These are phyloP conservation scores for Tricholoma matsutake DNA, from an alignment of 768 basidiomycete genomes.

Conservation along the genomic window DNA sequence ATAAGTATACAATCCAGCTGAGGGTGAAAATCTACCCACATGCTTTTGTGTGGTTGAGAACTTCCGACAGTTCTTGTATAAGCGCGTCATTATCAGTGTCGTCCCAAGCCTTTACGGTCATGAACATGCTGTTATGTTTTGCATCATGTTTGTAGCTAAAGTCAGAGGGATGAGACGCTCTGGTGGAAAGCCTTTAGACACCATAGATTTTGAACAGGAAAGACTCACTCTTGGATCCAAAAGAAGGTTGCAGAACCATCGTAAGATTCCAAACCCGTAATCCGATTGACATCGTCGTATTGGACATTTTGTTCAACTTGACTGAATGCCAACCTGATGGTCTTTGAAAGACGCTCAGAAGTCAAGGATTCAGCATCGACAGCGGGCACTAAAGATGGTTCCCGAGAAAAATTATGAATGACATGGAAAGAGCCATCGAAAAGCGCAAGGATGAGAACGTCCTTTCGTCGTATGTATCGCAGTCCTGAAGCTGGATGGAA, in stretches of 20 bases:
- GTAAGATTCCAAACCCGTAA: constrained; percentile 58
- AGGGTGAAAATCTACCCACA: constrained; percentile 22
- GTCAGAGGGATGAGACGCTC: constrained; percentile 60
- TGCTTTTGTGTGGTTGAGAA: constrained; percentile 28
- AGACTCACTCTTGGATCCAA: constrained; percentile 74
- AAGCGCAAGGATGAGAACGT: constrained; percentile 56
- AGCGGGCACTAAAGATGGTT: constrained; percentile 40
- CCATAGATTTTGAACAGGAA: background rate
- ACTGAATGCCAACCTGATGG: constrained; percentile 48
- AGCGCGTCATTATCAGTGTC: constrained; percentile 33
- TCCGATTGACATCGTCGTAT: constrained; percentile 52
- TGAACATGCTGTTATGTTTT: constrained; percentile 49
- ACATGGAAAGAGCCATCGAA: constrained; percentile 72
- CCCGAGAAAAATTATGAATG: constrained; percentile 46
- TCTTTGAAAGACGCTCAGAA: constrained; percentile 44
- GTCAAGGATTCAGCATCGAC: constrained; percentile 24
- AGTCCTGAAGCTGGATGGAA: constrained; percentile 61
- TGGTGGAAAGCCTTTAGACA: constrained; percentile 22
- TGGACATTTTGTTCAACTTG: constrained; percentile 41
- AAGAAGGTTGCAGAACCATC: constrained; percentile 51
- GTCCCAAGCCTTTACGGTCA: constrained; percentile 57
- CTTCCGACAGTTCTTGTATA: constrained; percentile 29
- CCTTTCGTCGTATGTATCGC: constrained; percentile 45
- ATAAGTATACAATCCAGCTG: background rate
- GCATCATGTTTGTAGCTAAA: constrained; percentile 84